These are phyloP conservation scores for Harrya chromipes DNA, from an alignment of 768 basidiomycete species.

Conservation along the genomic window DNA sequence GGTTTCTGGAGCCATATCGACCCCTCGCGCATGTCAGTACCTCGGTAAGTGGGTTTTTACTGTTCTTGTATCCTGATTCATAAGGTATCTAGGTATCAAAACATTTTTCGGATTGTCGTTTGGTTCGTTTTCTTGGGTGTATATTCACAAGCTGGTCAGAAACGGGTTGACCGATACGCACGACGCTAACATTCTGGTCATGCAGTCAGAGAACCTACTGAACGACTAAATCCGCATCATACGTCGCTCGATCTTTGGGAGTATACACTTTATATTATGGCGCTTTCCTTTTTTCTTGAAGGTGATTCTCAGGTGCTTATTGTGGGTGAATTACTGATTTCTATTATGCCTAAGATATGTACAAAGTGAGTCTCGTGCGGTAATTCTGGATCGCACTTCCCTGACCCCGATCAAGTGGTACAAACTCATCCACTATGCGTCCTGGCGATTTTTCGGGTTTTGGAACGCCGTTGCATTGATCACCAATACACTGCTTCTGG, in stretches of 20 bases:
- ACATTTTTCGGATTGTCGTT: constrained; percentile 69
- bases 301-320: constrained; percentile 42
- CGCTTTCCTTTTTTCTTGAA: constrained; percentile 75
- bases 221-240: constrained; percentile 57
- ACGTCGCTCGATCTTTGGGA: constrained; percentile 77
- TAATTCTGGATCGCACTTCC: background rate
- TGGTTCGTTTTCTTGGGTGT: constrained; percentile 77
- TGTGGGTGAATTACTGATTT: constrained; percentile 39
- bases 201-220: constrained; percentile 72
- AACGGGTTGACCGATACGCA: background rate
- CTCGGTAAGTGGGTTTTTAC: constrained; percentile 43
- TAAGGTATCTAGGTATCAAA: constrained; percentile 64
- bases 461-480: constrained; percentile 70
- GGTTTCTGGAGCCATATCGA: constrained; percentile 72
- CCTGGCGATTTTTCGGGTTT: constrained; percentile 79
- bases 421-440: constrained; percentile 69
- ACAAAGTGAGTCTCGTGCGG: constrained; percentile 16
- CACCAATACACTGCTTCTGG: constrained; percentile 68
- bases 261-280: constrained; percentile 72
- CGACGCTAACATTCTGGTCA: constrained; percentile 1
- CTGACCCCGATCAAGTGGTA: constrained; percentile 47
- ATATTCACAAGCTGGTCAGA: constrained; percentile 80
- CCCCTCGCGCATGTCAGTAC: constrained; percentile 75
- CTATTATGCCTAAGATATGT: constrained; percentile 17
- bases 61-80: background rate